These are phyloP conservation scores for Hordeum marinum DNA, from an alignment of 176 grass and related monocot species.

Conservation along the genomic window DNA sequence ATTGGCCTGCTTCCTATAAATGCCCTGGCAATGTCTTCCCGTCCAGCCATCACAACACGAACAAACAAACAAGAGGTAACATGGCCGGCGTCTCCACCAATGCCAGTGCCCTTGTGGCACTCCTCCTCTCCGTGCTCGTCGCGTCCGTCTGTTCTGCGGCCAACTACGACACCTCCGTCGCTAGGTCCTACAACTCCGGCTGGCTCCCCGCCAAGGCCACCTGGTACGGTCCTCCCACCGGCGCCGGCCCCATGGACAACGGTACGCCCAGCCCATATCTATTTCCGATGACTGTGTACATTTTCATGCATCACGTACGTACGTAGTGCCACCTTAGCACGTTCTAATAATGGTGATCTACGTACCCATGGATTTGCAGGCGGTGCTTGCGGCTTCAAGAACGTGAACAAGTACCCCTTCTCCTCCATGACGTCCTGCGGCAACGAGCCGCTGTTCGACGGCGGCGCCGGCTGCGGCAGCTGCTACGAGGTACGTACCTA, in stretches of 20 bases:
- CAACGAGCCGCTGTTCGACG: too few species aligned
- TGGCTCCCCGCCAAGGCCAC: constrained; percentile 47
- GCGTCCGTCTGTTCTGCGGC: neutral
- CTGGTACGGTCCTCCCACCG: constrained; percentile 57
- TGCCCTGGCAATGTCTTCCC: neutral
- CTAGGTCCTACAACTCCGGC: neutral
- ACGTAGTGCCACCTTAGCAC: too few species aligned
- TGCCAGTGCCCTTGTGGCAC: neutral
- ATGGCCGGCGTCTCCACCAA: neutral
- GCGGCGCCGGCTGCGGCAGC: too few species aligned
- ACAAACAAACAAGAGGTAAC: neutral
- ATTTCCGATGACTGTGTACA: neutral
- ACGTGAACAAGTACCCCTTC: constrained; percentile 26
- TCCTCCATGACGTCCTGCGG: too few species aligned
- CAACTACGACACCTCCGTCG: neutral
- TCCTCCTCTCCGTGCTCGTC: constrained; percentile 23
- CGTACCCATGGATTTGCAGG: constrained; percentile 18
- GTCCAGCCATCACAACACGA: neutral
- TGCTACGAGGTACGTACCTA: too few species aligned
- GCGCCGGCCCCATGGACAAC: constrained; percentile 44
- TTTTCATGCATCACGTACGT: neutral
- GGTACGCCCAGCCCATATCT: constrained; percentile 7
- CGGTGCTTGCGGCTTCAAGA: constrained; percentile 54
- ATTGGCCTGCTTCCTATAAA: constrained; percentile 21
- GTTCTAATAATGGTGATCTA: neutral